These are phyloP conservation scores for Cercospora sp. DNA, from an alignment of 2,329 filamentous ascomycete species.

Conservation along the genomic window DNA sequence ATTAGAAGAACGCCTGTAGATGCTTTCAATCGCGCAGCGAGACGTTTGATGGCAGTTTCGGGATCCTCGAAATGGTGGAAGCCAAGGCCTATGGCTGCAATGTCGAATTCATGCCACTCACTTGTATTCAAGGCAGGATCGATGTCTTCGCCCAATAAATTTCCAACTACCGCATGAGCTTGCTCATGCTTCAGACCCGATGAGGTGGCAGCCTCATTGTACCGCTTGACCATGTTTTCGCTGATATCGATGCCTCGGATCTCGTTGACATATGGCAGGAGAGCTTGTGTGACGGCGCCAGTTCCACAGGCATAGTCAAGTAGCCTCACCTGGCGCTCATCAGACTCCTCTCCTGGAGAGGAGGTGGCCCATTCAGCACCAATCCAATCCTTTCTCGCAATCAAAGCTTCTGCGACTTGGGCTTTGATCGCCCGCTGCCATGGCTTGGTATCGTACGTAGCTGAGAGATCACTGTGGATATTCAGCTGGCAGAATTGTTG, in stretches of 20 bases:
- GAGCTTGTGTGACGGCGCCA: slow-evolving; percentile 38
- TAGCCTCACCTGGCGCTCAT: slow-evolving; percentile 27
- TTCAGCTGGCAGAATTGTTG: background rate
- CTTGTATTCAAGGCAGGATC: slow-evolving; percentile 31
- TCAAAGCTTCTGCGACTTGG: slow-evolving; percentile 36
- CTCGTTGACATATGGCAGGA: slow-evolving; percentile 34
- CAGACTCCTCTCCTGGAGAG: background rate
- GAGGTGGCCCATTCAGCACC: slow-evolving; percentile 31
- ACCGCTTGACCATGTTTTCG: slow-evolving; percentile 37
- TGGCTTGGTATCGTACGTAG: slow-evolving; percentile 37
- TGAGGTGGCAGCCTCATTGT: slow-evolving; percentile 34
- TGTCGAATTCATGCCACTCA: slow-evolving; percentile 45
- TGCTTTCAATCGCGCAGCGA: slow-evolving; percentile 34
- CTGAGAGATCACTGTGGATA: slow-evolving; percentile 34
- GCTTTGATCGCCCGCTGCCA: slow-evolving; percentile 37
- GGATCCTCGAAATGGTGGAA: slow-evolving; percentile 50
- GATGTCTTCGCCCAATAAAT: slow-evolving; percentile 36
- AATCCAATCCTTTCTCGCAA: slow-evolving; percentile 35
- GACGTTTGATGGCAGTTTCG: slow-evolving; percentile 29
- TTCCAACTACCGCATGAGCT: slow-evolving; percentile 37
- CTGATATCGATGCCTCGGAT: slow-evolving; percentile 39
- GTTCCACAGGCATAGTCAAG: slow-evolving; percentile 42
- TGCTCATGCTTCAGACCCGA: slow-evolving; percentile 31
- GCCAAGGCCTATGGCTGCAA: slow-evolving; percentile 46
- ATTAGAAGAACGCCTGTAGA: slow-evolving; percentile 32